Percentiles rank a stretch among this genome's conserved stretches.
phyloP scores from a whole-genome alignment of 495 filamentous ascomycete species.

The Annulohypoxylon nitens region DNA sequence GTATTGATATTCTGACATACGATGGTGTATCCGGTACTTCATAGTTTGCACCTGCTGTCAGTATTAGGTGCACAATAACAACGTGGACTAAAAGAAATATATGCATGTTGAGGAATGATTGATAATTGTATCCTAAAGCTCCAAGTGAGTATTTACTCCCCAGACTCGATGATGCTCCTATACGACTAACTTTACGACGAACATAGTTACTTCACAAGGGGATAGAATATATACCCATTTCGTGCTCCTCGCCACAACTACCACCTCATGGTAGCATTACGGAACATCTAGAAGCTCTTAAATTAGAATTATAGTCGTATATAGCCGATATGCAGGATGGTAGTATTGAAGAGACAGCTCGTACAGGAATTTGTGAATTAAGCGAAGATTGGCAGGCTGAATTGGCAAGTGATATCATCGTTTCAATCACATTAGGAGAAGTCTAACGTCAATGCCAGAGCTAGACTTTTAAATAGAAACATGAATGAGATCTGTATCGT shows the following conservation, averaged over 20 bases:
- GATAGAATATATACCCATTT: slow-evolving; percentile 1
- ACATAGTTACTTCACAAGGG: background rate
- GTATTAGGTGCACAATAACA: slow-evolving; percentile 16
- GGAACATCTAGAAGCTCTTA: background rate
- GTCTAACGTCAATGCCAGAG: background rate
- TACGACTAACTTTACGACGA: background rate
- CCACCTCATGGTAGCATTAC: background rate
- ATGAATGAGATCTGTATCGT: no score
- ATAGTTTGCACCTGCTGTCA: slow-evolving; percentile 1
- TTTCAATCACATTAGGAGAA: background rate
- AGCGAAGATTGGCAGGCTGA: slow-evolving; percentile 26
- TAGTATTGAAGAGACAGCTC: slow-evolving; percentile 2
- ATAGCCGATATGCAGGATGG: slow-evolving; percentile 41
- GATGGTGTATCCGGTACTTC: background rate
- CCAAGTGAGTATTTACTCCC: background rate
- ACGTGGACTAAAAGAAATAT: background rate
- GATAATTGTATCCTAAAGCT: no score
- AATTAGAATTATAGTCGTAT: slow-evolving; percentile 10
- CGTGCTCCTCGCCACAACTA: background rate
- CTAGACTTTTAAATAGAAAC: no score
- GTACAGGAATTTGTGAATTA: background rate
- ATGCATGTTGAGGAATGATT: slow-evolving; percentile 6
- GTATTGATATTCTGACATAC: background rate
- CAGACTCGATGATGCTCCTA: no score
- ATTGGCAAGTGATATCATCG: slow-evolving; percentile 18